phyloP scores from a whole-genome alignment of 306 rosid species.

The Sechiopsis laciniata region DNA sequence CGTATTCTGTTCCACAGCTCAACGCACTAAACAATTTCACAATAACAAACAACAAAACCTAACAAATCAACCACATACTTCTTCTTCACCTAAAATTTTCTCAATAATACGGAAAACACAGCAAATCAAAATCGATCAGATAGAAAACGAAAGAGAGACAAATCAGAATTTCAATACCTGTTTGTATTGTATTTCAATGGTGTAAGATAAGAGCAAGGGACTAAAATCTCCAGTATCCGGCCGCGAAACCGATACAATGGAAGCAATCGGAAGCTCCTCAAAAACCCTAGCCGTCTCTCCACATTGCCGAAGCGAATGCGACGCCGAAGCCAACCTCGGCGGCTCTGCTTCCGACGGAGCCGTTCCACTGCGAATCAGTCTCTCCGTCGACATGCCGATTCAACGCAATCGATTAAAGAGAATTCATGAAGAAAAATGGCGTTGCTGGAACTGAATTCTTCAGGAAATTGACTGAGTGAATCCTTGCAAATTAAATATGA shows the following conservation, averaged over 20 bases:
- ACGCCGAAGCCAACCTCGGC: slow-evolving; percentile 16
- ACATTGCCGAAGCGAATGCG: slow-evolving; percentile 34
- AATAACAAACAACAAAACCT: not conserved
- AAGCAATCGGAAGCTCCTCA: slow-evolving; percentile 63
- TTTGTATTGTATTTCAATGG: slow-evolving; percentile 75
- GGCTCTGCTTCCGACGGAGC: slow-evolving; percentile 31
- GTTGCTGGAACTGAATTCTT: slow-evolving; percentile 5
- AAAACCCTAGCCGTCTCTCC: slow-evolving; percentile 46
- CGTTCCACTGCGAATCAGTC: slow-evolving; percentile 35
- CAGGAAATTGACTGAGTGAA: not conserved
- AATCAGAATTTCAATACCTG: slow-evolving; percentile 42
- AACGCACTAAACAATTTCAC: not conserved
- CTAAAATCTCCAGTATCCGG: slow-evolving; percentile 73
- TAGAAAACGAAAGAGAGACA: not conserved
- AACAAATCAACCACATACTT: not conserved
- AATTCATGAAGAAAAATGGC: not conserved
- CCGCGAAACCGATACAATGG: slow-evolving; percentile 61
- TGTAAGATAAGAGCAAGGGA: slow-evolving; percentile 74
- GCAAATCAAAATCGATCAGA: not conserved
- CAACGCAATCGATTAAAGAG: not conserved
- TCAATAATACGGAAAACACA: not conserved
- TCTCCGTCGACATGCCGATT: slow-evolving; percentile 50
- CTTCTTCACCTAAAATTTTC: not conserved
- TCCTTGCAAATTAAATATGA: not conserved
- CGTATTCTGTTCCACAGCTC: not conserved